phyloP scores from a whole-genome alignment of 495 filamentous ascomycete species.

The Aspergillus homomorphus region DNA sequence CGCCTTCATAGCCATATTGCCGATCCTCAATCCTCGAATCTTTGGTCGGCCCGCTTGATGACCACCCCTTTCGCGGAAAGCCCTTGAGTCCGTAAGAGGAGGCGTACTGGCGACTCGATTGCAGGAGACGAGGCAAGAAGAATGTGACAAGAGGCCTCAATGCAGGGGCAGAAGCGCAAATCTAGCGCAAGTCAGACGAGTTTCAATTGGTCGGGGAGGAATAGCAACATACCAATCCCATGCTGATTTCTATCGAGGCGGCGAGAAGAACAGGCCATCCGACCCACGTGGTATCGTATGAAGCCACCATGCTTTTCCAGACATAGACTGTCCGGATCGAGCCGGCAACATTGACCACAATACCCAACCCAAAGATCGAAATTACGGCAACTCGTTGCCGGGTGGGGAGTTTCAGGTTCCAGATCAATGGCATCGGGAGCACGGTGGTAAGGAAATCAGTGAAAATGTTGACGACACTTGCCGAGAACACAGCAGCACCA shows the following conservation, averaged over 20 bases:
- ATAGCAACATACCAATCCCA: conserved; percentile 53
- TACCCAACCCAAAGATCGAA: conserved; percentile 56
- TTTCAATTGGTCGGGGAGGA: neutral
- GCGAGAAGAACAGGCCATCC: conserved; percentile 52
- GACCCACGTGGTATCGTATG: conserved; percentile 54
- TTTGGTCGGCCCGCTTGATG: conserved; percentile 22
- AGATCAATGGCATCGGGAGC: conserved; percentile 58
- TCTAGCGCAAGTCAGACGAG: conserved; percentile 26
- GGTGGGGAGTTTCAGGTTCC: conserved; percentile 51
- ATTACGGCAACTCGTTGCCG: conserved; percentile 55
- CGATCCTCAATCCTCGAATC: conserved; percentile 9
- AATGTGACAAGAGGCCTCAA: conserved; percentile 49
- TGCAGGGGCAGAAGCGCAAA: conserved; percentile 56
- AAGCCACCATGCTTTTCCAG: conserved; percentile 46
- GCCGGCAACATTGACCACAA: conserved; percentile 57
- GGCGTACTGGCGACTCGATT: conserved; percentile 23
- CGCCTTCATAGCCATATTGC: conserved; percentile 5
- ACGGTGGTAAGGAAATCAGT: conserved; percentile 57
- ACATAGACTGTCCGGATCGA: conserved; percentile 53
- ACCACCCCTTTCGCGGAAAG: conserved; percentile 26
- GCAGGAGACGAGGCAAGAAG: conserved; percentile 41
- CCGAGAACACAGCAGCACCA: conserved; percentile 46
- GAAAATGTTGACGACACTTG: conserved; percentile 57
- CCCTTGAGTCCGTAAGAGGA: conserved; percentile 22
- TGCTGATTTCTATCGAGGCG: conserved; percentile 54